Percentiles rank a stretch among this genome's conserved stretches.
These are phyloP conservation scores for Talaromyces ruber DNA, from an alignment of 495 filamentous ascomycete species.

Conservation along the genomic window DNA sequence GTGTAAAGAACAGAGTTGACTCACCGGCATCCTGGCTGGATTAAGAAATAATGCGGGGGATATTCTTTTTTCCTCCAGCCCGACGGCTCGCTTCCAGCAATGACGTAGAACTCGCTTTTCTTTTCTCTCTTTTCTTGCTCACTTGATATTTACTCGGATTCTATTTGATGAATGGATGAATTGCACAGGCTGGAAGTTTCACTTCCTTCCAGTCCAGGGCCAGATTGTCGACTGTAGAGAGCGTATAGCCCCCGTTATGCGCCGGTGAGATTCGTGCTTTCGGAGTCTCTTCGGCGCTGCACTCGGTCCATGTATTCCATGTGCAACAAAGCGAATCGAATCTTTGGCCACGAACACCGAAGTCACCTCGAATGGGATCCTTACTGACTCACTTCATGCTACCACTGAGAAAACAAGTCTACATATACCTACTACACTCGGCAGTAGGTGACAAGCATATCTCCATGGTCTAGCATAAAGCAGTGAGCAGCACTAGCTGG, in stretches of 20 bases:
- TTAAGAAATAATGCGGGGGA: not conserved
- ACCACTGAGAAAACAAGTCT: not conserved
- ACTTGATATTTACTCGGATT: not conserved
- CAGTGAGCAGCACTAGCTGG: not conserved
- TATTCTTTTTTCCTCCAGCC: not conserved
- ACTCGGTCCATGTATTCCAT: not conserved
- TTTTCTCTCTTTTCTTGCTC: not conserved
- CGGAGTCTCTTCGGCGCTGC: not conserved
- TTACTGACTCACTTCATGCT: not conserved
- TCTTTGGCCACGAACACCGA: not conserved
- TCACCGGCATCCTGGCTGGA: not conserved
- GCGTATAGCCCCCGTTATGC: not conserved
- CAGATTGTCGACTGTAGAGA: not conserved
- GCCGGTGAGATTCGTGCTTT: not conserved
- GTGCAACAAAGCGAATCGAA: not conserved
- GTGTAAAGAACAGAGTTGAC: not conserved
- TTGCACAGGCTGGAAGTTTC: not conserved
- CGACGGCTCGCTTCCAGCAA: not conserved
- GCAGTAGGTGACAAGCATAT: too few species aligned
- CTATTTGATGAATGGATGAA: not conserved
- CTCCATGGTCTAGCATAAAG: not conserved
- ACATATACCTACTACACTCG: not conserved
- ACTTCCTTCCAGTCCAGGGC: not conserved
- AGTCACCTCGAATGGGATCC: not conserved
- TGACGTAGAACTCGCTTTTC: not conserved